phyloP scores from a whole-genome alignment of 2,329 filamentous ascomycete genomes.

The Sclerotinia trifoliorum region DNA sequence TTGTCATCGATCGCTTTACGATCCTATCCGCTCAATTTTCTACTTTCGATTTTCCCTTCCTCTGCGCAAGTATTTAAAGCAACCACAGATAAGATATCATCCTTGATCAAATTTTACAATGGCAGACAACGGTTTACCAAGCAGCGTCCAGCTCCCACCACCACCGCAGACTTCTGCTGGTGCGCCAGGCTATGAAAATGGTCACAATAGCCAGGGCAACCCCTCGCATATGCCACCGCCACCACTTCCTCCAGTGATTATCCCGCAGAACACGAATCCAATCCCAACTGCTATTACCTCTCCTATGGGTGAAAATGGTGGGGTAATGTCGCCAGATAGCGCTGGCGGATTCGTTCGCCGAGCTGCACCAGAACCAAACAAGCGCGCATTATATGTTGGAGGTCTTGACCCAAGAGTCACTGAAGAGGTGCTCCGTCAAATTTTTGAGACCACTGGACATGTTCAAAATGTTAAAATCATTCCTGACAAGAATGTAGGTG shows the following conservation, averaged over 20 bases:
- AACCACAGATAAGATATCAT: constrained; percentile 30
- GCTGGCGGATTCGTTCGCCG: constrained; percentile 80
- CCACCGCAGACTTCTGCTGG: constrained; percentile 67
- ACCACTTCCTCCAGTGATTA: constrained; percentile 77
- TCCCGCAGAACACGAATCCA: constrained; percentile 93
- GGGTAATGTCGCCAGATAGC: constrained; percentile 81
- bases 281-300: constrained; percentile 92
- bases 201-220: constrained; percentile 68
- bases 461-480: constrained; percentile 99
- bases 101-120: constrained; percentile 51
- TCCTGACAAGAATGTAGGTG: constrained; percentile 96
- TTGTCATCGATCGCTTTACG: constrained; percentile 29
- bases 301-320: constrained; percentile 66
- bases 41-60: constrained; percentile 26
- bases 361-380: constrained; percentile 96
- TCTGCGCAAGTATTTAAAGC: constrained; percentile 28
- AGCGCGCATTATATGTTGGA: constrained; percentile 93
- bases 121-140: constrained; percentile 70
- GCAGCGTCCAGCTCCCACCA: constrained; percentile 65
- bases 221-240: constrained; percentile 83
- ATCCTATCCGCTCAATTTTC: constrained; percentile 29
- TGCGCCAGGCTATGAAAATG: constrained; percentile 74
- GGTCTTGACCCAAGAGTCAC: constrained; percentile 93
- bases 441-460: constrained; percentile 98
- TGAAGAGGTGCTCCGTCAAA: constrained; percentile 93